Base-by-base conservation (phyloP, 192 early-diverging fungal species). In the Neocallimastix lanati region DNA sequence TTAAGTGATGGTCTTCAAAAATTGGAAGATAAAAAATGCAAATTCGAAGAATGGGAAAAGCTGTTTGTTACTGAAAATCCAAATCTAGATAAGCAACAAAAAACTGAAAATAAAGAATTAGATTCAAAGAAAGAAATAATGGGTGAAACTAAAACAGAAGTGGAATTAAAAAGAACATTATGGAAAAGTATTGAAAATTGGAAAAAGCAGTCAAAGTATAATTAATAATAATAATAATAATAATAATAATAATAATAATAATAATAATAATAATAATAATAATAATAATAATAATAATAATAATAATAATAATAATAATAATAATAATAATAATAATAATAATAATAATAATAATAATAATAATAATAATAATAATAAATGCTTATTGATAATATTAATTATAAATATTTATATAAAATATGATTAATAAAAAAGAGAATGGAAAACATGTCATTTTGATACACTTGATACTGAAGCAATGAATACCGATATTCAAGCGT, bases 121-220 rank as follows among this genome's bases (percentile, higher is more conserved):
- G 33, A 81, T 30, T 25, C 78, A 5, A 80, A 82, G n/a, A 78
- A 76, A 25, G 86, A 82, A 25, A 88, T 90, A 77, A 79, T 91
- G 28, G 86, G 87, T 37, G 90, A 91, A 28, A 90, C 90, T 0
- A 85, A 86, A 40, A 79, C 29, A 16, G 90, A 91, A 78, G 85
- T 91, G 6, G 86, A 88, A 76, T 78, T 91, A 79, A 91, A 91
- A 78, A 82, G 82, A n/a, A 84, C 88, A 0, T 82, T 91, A n/a
- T 91, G 90, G 90, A 80, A 80, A 4, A 85, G 84, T 29, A 80
- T 91, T 27, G 86, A 85, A 50, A 87, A 91, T 25, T 91, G 90
- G 90, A 86, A 86, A 12, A 78, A n/a, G 5, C 58, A 89, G 18
- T 85, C 87, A 18, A 80, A 79, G 87, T 88, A 86, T 78, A 84